Evolutionary conservation across 768 basidiomycete species (phyloP), one percentile per base, ranked within the genome.

Genomic region (Boletus pseudo-olivaceus): DNA sequence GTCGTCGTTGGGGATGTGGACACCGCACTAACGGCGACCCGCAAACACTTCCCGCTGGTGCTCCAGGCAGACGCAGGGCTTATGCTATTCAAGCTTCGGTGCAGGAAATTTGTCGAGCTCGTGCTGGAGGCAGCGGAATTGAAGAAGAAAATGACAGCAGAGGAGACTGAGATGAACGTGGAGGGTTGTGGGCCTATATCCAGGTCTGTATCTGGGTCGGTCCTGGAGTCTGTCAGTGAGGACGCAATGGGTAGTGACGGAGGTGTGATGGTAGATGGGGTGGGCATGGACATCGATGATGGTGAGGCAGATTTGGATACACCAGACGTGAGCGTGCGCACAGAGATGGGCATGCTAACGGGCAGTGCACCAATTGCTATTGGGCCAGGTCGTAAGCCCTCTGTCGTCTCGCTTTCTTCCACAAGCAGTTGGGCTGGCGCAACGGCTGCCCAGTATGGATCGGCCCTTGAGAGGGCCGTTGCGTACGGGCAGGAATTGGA

Each of bases 21-120:
- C 55, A 72, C 74, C 6, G 89, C 88, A 26, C 73, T 93, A 29
- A 63, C 73, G 7, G 77, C 83, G 51, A 80, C 83, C 7, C 72
- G 73, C 56, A 70, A 65, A 48, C 76, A 85, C 54, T 84, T 85
- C 65, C 85, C 89, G 0, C 62, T 71, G 4, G 89, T 87, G 7
- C 73, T 94, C 23, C 80, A 79, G 54, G 80, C 80, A 27, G 85
- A 90, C 50, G 78, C 80, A 37, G 85, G 85, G 9, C 73, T 90
- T 15, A 79, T 93, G 72, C 70, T 81, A n/a, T 89, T 93, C 76
- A 90, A 88, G 68, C 71, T 95, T 61, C 81, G 86, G 26, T 91
- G 90, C 71, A 80, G 90, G 62, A 90, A 87, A 70, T 92, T 94
- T 62, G 84, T 94, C 42, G 92, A 94, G 69, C 78, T 92, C 29